A percentile compares a stretch with the other conserved stretches of the same genome.
phyloP scores from a whole-genome alignment of 305 asterid species.

The Fraxinus xanthoxyloides region DNA sequence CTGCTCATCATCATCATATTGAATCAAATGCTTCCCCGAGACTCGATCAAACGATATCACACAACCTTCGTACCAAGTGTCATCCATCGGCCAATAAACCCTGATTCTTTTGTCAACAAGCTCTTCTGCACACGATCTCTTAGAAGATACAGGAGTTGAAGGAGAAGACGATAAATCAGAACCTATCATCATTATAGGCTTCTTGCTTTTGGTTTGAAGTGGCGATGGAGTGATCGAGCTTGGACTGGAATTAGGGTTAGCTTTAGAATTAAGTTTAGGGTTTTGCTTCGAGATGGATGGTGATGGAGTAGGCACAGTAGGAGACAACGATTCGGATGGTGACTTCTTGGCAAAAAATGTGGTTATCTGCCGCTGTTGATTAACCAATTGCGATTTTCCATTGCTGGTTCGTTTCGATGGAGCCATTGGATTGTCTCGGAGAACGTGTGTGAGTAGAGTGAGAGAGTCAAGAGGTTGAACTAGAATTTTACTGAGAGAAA shows the following conservation, averaged over 20 bases:
- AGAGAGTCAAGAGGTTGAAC: not conserved
- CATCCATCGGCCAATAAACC: conserved; percentile 93
- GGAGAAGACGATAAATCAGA: conserved; percentile 38
- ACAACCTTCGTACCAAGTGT: conserved; percentile 78
- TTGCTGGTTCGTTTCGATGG: conserved; percentile 64
- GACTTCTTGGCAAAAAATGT: conserved; percentile 45
- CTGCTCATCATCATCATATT: conserved; percentile 85
- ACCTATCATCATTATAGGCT: conserved; percentile 52
- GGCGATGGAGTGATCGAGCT: conserved; percentile 55
- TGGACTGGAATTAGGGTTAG: conserved; percentile 22
- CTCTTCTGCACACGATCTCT: conserved; percentile 48
- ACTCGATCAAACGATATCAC: conserved; percentile 60
- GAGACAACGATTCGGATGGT: not conserved
- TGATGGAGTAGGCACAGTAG: not conserved
- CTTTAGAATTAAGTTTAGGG: conserved; percentile 45
- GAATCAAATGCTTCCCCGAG: conserved; percentile 78
- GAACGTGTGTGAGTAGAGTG: not conserved
- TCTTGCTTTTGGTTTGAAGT: conserved; percentile 41
- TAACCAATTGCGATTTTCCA: conserved; percentile 88
- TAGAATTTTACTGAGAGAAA: not conserved
- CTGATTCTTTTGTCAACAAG: conserved; percentile 57
- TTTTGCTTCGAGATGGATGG: conserved; percentile 25
- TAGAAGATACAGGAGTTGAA: conserved; percentile 22
- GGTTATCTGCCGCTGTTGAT: conserved; percentile 88
- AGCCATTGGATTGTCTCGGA: conserved; percentile 32